These are phyloP conservation scores for Poteriospumella lacustris DNA, from an alignment of 108 stramenopile species.

Conservation along the genomic window DNA sequence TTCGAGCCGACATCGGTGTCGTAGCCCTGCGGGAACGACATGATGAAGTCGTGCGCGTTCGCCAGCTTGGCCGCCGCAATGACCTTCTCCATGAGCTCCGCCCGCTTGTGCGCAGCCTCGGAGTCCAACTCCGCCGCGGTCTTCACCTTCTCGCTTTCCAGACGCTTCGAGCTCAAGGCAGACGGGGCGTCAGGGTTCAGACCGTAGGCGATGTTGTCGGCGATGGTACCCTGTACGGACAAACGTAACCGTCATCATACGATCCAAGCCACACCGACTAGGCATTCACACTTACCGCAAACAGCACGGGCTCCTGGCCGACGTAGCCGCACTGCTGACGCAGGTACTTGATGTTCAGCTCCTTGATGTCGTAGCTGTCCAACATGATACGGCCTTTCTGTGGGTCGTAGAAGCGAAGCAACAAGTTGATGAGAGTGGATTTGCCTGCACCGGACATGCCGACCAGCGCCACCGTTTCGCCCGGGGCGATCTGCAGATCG, in stretches of 20 bases:
- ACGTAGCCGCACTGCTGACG: constrained; percentile 63
- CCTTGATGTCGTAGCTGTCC: constrained; percentile 38
- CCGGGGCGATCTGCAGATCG: constrained; percentile 50
- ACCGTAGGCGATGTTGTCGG: constrained; percentile 5
- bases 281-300: too few species aligned
- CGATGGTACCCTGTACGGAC: constrained; percentile 28
- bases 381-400: constrained; percentile 43
- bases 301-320: constrained; percentile 80
- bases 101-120: too few species aligned
- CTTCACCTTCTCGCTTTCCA: too few species aligned
- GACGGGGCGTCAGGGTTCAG: neutral
- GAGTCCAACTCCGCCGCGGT: too few species aligned
- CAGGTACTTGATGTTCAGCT: neutral
- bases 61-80: constrained; percentile 73
- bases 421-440: constrained; percentile 42
- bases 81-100: constrained; percentile 39
- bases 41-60: constrained; percentile 75
- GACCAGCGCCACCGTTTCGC: constrained; percentile 60
- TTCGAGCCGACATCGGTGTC: constrained; percentile 52
- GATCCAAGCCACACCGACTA: too few species aligned
- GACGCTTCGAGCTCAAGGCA: neutral
- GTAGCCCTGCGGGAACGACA: constrained; percentile 55
- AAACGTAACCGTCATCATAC: too few species aligned
- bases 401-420: constrained; percentile 55
- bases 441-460: constrained; percentile 61